Evolutionary conservation across 108 stramenopile species (phyloP).

Genomic region (Skeletonema grethae): DNA sequence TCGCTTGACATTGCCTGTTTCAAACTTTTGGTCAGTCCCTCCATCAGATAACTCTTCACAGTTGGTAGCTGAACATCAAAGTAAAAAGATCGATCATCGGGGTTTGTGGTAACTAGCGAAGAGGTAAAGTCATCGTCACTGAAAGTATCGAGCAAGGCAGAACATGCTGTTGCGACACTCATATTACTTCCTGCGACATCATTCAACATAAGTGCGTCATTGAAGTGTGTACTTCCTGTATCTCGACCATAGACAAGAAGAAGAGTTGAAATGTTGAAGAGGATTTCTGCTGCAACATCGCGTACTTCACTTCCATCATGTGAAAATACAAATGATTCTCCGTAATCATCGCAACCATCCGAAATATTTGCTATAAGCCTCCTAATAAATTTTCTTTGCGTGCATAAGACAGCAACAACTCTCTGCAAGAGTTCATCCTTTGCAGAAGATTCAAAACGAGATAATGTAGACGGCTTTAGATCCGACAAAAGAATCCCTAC

Average conservation of each 20-base stretch:
- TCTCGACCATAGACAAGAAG: constrained; percentile 11
- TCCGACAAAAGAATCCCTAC: constrained; percentile 50
- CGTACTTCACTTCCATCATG: constrained; percentile 33
- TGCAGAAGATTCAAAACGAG: neutral
- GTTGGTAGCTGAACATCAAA: constrained; percentile 49
- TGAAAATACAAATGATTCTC: constrained; percentile 44
- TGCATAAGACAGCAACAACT: constrained; percentile 51
- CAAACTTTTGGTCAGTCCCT: constrained; percentile 50
- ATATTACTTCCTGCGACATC: constrained; percentile 30
- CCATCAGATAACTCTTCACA: constrained; percentile 59
- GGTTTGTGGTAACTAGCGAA: neutral
- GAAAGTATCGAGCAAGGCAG: constrained; percentile 54
- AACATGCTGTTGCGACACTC: constrained; percentile 35
- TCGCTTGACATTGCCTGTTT: constrained; percentile 41
- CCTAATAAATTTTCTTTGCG: constrained; percentile 47
- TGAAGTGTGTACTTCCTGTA: constrained; percentile 40
- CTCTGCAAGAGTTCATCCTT: constrained; percentile 11
- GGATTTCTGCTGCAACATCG: constrained; percentile 50
- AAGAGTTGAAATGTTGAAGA: constrained; percentile 56
- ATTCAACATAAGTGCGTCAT: constrained; percentile 50
- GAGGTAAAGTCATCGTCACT: constrained; percentile 33
- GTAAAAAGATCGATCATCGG: constrained; percentile 38
- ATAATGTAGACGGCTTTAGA: neutral
- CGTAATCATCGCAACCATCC: constrained; percentile 33
- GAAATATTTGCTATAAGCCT: constrained; percentile 54